Percentiles rank a stretch among this genome's conserved stretches.
Conservation (phyloP, 352 stramenopile genomes). For the Phytophthora litchii region DNA sequence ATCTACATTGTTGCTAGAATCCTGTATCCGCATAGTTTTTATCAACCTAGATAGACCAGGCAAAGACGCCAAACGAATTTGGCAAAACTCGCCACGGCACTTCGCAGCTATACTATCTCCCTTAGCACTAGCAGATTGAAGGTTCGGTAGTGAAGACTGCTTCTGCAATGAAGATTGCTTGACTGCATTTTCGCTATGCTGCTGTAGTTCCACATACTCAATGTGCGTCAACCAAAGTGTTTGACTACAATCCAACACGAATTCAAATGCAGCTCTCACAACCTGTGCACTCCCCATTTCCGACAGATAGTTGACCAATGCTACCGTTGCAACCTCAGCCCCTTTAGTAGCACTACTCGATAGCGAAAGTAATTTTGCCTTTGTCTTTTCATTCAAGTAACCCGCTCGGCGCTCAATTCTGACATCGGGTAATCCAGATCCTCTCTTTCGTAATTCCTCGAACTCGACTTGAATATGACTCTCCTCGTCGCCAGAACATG, state of each 20-base stretch:
- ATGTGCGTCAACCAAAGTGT: constrained; percentile 52
- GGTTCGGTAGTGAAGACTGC: constrained; percentile 53
- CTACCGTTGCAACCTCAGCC: constrained; percentile 22
- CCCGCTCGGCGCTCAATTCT: constrained; percentile 22
- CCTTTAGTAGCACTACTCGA: constrained; percentile 32
- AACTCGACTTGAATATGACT: constrained; percentile 30
- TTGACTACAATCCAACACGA: constrained; percentile 40
- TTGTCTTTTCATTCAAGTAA: constrained; percentile 16
- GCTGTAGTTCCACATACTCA: constrained; percentile 22
- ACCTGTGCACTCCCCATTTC: constrained; percentile 16
- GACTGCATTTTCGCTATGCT: not conserved
- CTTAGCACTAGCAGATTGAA: constrained; percentile 22
- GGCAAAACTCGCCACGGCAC: constrained; percentile 78
- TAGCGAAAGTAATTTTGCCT: not conserved
- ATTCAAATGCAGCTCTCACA: constrained; percentile 35
- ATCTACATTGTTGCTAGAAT: constrained; percentile 19
- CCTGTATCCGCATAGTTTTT: constrained; percentile 7
- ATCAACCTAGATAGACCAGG: constrained; percentile 38
- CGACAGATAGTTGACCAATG: constrained; percentile 39
- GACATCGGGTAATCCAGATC: constrained; percentile 19
- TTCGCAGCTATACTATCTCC: constrained; percentile 24
- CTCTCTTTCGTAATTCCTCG: constrained; percentile 9
- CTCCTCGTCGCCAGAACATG: constrained; percentile 8
- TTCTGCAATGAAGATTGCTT: constrained; percentile 6
- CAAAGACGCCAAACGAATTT: constrained; percentile 34